A percentile compares a stretch with the other conserved stretches of the same genome.
Conservation (phyloP, 192 early-diverging fungal genomes). For the Backusella tuberculispora region DNA sequence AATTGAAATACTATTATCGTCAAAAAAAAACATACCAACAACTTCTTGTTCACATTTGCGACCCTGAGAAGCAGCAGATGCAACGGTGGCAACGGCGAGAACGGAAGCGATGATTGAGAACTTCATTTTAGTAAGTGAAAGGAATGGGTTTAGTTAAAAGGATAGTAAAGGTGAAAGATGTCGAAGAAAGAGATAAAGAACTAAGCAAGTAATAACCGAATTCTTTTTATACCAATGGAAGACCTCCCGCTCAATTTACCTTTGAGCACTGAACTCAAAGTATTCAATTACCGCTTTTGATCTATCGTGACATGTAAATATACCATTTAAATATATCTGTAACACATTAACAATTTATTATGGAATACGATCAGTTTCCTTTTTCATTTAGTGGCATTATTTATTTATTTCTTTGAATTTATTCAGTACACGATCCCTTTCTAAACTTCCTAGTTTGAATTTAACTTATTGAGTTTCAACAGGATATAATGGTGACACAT, state of each 20-base stretch:
- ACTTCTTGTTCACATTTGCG: constrained; percentile 12
- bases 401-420: background rate
- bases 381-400: constrained; percentile 13
- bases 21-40: constrained; percentile 16
- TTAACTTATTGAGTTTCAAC: background rate
- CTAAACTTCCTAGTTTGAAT: constrained; percentile 1
- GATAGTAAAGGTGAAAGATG: background rate
- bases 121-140: constrained; percentile 38
- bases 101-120: constrained; percentile 35
- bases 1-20: background rate
- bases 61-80: constrained; percentile 9
- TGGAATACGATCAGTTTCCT: constrained; percentile 8
- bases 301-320: constrained; percentile 1
- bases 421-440: constrained; percentile 6
- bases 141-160: constrained; percentile 13
- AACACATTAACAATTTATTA: constrained; percentile 20
- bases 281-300: background rate
- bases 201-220: background rate
- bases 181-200: background rate
- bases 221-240: constrained; percentile 8
- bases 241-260: background rate
- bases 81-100: constrained; percentile 24
- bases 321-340: constrained; percentile 10
- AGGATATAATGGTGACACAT: background rate
- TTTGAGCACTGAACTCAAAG: background rate